A percentile compares a stretch with the other conserved stretches of the same genome.
phyloP scores from a whole-genome alignment of 1,139 yeast species.

The Kodamaea plutei region DNA sequence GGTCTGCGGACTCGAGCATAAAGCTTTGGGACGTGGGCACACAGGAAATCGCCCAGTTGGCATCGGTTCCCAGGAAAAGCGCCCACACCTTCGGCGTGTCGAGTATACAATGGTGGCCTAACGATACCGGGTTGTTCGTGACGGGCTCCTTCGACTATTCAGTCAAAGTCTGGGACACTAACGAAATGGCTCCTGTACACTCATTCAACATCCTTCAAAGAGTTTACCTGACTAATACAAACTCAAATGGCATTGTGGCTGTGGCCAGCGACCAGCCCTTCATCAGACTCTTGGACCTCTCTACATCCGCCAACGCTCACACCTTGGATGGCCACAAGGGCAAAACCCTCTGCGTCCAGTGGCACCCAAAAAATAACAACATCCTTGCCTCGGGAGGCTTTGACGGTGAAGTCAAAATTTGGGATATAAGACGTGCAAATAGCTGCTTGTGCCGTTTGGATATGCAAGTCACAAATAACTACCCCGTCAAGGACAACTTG shows the following conservation, averaged over 20 bases:
- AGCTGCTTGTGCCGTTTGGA: conserved; percentile 64
- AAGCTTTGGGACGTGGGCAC: conserved; percentile 54
- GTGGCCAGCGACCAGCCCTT: conserved; percentile 69
- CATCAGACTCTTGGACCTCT: conserved; percentile 66
- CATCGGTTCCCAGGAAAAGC: conserved; percentile 48
- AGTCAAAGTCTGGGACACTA: conserved; percentile 81
- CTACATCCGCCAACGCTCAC: conserved; percentile 68
- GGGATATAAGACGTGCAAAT: conserved; percentile 74
- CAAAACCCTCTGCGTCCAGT: conserved; percentile 59
- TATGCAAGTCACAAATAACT: conserved; percentile 34
- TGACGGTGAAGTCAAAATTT: conserved; percentile 62
- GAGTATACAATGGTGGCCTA: conserved; percentile 81
- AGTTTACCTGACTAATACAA: conserved; percentile 52
- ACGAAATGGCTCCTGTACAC: conserved; percentile 58
- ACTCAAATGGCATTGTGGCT: conserved; percentile 53
- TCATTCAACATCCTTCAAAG: conserved; percentile 52
- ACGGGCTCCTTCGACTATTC: conserved; percentile 77
- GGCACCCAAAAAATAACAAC: conserved; percentile 69
- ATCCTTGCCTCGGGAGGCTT: conserved; percentile 72
- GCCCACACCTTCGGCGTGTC: conserved; percentile 76
- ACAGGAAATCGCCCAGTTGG: conserved; percentile 20
- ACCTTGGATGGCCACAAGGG: conserved; percentile 64
- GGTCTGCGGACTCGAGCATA: conserved; percentile 73
- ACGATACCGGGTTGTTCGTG: conserved; percentile 81
- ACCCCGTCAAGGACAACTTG: conserved; percentile 20